Conservation (phyloP, 1,139 yeast species). For the Pichia inconspicua region DNA sequence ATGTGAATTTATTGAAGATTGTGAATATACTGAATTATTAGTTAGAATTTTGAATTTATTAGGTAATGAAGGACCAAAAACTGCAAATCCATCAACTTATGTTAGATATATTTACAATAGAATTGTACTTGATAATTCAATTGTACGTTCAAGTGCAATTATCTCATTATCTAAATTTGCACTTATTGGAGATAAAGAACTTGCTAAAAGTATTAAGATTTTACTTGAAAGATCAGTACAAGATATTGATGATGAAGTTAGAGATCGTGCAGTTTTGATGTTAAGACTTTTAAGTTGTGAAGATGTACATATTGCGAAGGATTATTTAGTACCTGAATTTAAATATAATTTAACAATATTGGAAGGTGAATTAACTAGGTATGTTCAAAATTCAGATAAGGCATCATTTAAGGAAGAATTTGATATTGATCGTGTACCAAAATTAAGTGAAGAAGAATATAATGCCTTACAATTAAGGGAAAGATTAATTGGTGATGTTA, state of each 20-base stretch:
- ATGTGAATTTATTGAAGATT: slow-evolving; percentile 96
- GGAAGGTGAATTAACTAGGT: slow-evolving; percentile 68
- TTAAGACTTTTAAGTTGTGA: slow-evolving; percentile 50
- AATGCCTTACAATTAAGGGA: slow-evolving; percentile 50
- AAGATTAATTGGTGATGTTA: slow-evolving; percentile 22
- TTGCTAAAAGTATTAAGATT: slow-evolving; percentile 63
- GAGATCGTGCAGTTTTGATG: slow-evolving; percentile 93
- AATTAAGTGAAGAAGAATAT: slow-evolving; percentile 55
- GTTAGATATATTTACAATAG: slow-evolving; percentile 96
- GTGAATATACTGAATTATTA: slow-evolving; percentile 89
- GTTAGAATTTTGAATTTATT: slow-evolving; percentile 85
- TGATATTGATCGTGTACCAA: slow-evolving; percentile 60
- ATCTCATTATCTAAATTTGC: slow-evolving; percentile 90
- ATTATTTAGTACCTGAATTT: slow-evolving; percentile 57
- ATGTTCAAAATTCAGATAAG: slow-evolving; percentile 52
- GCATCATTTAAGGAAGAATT: slow-evolving; percentile 57
- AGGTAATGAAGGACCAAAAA: slow-evolving; percentile 91
- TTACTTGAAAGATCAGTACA: slow-evolving; percentile 76
- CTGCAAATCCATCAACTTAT: slow-evolving; percentile 80
- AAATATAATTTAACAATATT: slow-evolving; percentile 68
- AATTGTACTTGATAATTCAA: slow-evolving; percentile 89
- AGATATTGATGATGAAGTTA: slow-evolving; percentile 93
- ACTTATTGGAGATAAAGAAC: slow-evolving; percentile 59
- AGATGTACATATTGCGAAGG: slow-evolving; percentile 38
- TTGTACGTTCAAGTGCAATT: slow-evolving; percentile 93